These are phyloP conservation scores for Exserohilum turcica DNA, from an alignment of 2,329 filamentous ascomycete species.

Conservation along the genomic window DNA sequence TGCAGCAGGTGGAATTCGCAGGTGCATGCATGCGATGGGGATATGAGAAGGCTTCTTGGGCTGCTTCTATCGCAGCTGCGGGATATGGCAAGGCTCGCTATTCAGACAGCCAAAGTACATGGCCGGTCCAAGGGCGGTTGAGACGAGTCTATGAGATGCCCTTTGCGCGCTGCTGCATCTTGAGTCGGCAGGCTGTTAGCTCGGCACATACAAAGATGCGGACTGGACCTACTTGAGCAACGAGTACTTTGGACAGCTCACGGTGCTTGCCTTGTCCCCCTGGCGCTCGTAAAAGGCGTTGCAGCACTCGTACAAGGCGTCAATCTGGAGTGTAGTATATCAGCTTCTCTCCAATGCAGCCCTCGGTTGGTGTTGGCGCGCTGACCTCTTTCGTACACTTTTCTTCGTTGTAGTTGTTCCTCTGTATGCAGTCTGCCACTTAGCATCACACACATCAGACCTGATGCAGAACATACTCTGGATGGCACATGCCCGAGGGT, in stretches of 20 bases:
- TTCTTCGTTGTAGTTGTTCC: slow-evolving; percentile 82
- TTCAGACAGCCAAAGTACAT: too few relatives aligned
- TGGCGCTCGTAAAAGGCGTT: slow-evolving; percentile 81
- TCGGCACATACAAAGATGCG: neutral
- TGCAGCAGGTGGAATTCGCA: too few relatives aligned
- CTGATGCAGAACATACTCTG: slow-evolving; percentile 65
- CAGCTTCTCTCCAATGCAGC: neutral
- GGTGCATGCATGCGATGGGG: too few relatives aligned
- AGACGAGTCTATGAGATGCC: slow-evolving; percentile 21
- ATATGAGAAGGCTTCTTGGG: too few relatives aligned
- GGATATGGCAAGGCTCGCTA: too few relatives aligned
- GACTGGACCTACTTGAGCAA: slow-evolving; percentile 62
- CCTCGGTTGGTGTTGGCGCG: neutral
- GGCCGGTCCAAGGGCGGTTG: neutral
- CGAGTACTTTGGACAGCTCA: slow-evolving; percentile 83
- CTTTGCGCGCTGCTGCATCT: slow-evolving; percentile 76
- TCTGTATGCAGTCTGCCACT: slow-evolving; percentile 75
- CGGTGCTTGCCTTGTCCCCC: slow-evolving; percentile 75
- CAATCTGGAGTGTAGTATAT: slow-evolving; percentile 61
- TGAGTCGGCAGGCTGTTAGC: slow-evolving; percentile 58
- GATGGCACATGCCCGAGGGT: slow-evolving; percentile 87
- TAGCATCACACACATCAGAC: slow-evolving; percentile 6
- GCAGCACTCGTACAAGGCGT: slow-evolving; percentile 92
- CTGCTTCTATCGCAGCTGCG: too few relatives aligned
- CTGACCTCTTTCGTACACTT: slow-evolving; percentile 69